Conservation (phyloP, 2,329 filamentous ascomycete species). For the Xylaria hypoxylon region DNA sequence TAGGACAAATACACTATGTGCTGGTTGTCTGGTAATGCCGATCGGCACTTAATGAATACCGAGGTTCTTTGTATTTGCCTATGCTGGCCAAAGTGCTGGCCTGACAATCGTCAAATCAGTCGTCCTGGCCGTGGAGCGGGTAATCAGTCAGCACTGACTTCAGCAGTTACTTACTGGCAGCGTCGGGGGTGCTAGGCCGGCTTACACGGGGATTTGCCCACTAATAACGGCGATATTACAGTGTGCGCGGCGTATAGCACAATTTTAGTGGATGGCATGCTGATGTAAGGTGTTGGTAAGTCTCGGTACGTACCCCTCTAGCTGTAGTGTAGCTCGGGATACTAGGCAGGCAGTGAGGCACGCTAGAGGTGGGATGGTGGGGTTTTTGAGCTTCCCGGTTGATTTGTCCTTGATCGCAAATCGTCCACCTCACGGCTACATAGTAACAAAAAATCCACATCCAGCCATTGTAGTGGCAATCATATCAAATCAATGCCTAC, state of each 20-base stretch:
- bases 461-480: slow-evolving; percentile 9
- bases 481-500: slow-evolving; percentile 21
- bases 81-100: too few species aligned
- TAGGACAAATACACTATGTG: slow-evolving; percentile 4
- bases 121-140: neutral
- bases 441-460: too few species aligned
- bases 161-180: slow-evolving; percentile 18
- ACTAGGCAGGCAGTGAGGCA: neutral
- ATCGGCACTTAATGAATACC: slow-evolving; percentile 17
- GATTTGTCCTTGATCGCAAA: slow-evolving; percentile 44
- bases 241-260: neutral
- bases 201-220: slow-evolving; percentile 27
- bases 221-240: slow-evolving; percentile 39
- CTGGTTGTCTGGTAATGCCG: neutral
- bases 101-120: too few species aligned
- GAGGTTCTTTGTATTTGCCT: slow-evolving; percentile 9
- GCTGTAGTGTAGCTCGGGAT: slow-evolving; percentile 25
- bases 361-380: slow-evolving; percentile 39
- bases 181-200: slow-evolving; percentile 19
- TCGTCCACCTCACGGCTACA: slow-evolving; percentile 21
- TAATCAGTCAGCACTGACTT: slow-evolving; percentile 41
- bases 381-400: slow-evolving; percentile 29
- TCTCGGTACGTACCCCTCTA: slow-evolving; percentile 29
- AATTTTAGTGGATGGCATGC: slow-evolving; percentile 31
- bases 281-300: slow-evolving; percentile 49